Percentiles rank a stretch among this genome's conserved stretches.
Evolutionary conservation across 2,329 filamentous ascomycete genomes (phyloP).

Genomic region (Gnomoniopsis smithogilvyi): DNA sequence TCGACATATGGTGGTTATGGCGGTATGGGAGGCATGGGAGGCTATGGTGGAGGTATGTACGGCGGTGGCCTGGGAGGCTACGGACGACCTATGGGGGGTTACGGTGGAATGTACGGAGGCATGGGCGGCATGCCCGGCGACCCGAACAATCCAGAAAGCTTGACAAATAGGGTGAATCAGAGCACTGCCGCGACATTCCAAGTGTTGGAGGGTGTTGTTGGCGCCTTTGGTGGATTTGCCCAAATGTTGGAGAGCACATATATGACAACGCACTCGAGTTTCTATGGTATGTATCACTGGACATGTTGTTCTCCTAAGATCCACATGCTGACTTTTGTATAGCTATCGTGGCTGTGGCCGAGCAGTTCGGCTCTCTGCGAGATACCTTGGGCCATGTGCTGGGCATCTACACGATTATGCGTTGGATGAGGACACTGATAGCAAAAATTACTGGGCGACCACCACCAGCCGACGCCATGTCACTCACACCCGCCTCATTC

Average conservation of each 20-base stretch:
- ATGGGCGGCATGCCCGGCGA: conserved; percentile 46
- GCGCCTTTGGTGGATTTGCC: conserved; percentile 93
- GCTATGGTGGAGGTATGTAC: conserved; percentile 38
- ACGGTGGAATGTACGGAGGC: conserved; percentile 39
- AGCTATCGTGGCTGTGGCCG: conserved; percentile 96
- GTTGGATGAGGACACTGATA: conserved; percentile 88
- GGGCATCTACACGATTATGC: conserved; percentile 92
- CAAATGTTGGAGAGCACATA: conserved; percentile 99
- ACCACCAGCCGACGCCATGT: conserved; percentile 78
- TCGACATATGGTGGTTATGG: conserved; percentile 40
- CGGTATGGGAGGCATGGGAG: conserved; percentile 35
- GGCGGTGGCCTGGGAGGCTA: conserved; percentile 44
- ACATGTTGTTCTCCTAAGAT: neutral
- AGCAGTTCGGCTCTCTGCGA: conserved; percentile 91
- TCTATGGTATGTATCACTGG: conserved; percentile 72
- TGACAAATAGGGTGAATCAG: conserved; percentile 93
- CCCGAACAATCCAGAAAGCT: conserved; percentile 85
- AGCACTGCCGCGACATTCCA: conserved; percentile 97
- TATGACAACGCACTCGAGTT: conserved; percentile 98
- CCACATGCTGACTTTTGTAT: conserved; percentile 15
- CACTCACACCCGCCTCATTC: conserved; percentile 88
- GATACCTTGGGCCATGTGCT: conserved; percentile 91
- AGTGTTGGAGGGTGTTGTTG: conserved; percentile 95
- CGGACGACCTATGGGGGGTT: conserved; percentile 21
- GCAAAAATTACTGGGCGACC: conserved; percentile 92